Percentiles rank a stretch among this genome's conserved stretches.
phyloP scores from a whole-genome alignment of 2,329 filamentous ascomycete genomes.

The Colletotrichum zoysiae region DNA sequence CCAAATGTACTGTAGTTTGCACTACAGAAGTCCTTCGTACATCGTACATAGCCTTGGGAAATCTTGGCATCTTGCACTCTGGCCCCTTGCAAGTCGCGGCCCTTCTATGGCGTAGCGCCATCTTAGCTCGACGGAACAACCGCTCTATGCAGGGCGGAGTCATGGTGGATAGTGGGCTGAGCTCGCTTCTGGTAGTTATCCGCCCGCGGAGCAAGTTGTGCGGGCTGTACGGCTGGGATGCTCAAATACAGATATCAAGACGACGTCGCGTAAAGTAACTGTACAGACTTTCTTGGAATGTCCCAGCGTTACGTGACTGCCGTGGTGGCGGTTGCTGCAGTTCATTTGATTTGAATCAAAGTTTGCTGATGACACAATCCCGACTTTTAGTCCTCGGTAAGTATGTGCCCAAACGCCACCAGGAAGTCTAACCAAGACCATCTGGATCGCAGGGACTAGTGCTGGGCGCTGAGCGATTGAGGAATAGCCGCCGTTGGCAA shows the following conservation, averaged over 20 bases:
- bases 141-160: conserved; percentile 17
- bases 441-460: conserved; percentile 1
- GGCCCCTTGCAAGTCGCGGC: conserved; percentile 20
- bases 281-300: not conserved
- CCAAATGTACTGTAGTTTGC: not conserved
- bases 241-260: conserved; percentile 1
- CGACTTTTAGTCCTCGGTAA: not conserved
- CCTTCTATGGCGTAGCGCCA: conserved; percentile 19
- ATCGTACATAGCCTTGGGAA: not conserved
- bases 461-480: not conserved
- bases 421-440: not conserved
- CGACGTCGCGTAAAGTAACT: not conserved
- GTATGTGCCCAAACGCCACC: conserved; percentile 7
- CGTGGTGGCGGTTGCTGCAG: not conserved
- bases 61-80: conserved; percentile 18
- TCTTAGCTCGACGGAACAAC: conserved; percentile 31
- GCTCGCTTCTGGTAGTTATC: conserved; percentile 37
- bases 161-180: conserved; percentile 28
- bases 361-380: conserved; percentile 18
- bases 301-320: not conserved
- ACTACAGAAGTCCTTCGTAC: no score
- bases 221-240: conserved; percentile 8
- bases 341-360: not conserved
- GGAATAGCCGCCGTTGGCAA: conserved; percentile 5
- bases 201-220: conserved; percentile 20